Evolutionary conservation across 1,139 yeast species (phyloP).

Genomic region (Magnusiomyces clavatus): DNA sequence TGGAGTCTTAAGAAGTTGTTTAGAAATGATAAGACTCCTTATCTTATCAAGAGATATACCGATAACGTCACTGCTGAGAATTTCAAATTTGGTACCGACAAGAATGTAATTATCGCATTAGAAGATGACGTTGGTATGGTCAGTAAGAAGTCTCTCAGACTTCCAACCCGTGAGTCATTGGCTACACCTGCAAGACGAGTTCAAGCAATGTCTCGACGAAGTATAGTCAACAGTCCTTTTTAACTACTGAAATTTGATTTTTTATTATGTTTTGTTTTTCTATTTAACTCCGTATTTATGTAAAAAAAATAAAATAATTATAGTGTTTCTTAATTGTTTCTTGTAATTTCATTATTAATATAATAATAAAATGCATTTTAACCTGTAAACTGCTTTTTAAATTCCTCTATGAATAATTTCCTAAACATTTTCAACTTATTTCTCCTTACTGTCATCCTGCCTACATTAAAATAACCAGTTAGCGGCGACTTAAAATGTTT

Average conservation of each 20-base stretch:
- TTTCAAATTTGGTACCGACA: conserved; percentile 66
- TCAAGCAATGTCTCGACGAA: conserved; percentile 25
- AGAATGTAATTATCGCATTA: conserved; percentile 61
- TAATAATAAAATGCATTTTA: neutral
- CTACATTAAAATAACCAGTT: neutral
- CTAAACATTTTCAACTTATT: conserved; percentile 11
- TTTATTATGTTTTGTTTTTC: neutral
- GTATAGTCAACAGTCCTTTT: conserved; percentile 30
- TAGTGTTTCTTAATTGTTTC: neutral
- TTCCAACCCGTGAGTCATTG: conserved; percentile 45
- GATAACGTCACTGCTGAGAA: conserved; percentile 66
- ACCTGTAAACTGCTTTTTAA: conserved; percentile 14
- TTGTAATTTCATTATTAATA: too few species aligned
- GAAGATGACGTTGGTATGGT: conserved; percentile 67
- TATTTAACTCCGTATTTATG: neutral
- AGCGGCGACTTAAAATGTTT: neutral
- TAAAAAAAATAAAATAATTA: neutral
- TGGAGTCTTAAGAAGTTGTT: conserved; percentile 68
- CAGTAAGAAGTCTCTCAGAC: conserved; percentile 48
- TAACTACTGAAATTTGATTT: conserved; percentile 8
- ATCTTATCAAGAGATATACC: conserved; percentile 55
- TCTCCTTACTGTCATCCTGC: conserved; percentile 6
- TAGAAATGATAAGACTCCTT: conserved; percentile 47
- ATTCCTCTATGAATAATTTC: conserved; percentile 13
- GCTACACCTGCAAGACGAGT: conserved; percentile 29